Evolutionary conservation across 1,284 basidiomycete species (phyloP).

Genomic region (Ceratobasidium sp.): DNA sequence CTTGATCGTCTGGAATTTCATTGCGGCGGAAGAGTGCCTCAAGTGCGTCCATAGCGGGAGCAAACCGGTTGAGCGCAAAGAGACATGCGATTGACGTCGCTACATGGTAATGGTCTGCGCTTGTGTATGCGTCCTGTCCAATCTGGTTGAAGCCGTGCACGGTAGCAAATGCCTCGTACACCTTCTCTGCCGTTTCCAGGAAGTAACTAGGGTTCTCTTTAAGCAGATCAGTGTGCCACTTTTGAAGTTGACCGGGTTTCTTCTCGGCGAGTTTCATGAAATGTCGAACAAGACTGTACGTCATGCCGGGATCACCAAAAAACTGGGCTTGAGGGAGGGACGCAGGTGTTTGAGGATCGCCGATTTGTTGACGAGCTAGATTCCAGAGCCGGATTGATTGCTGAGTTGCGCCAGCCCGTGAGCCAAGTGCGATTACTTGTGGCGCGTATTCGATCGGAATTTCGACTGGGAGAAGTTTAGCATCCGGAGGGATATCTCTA

Average conservation of each 20-base stretch:
- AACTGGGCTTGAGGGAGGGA: slow-evolving; percentile 13
- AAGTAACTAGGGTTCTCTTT: neutral
- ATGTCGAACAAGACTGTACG: slow-evolving; percentile 19
- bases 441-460: slow-evolving; percentile 23
- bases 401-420: slow-evolving; percentile 16
- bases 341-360: neutral
- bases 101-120: slow-evolving; percentile 27
- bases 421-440: neutral
- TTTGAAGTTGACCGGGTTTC: neutral
- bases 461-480: neutral
- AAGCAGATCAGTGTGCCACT: slow-evolving; percentile 10
- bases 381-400: slow-evolving; percentile 13
- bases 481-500: neutral
- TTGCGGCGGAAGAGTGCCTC: slow-evolving; percentile 4
- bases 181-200: neutral
- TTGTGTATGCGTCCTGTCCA: neutral
- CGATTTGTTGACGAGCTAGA: neutral
- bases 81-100: slow-evolving; percentile 27
- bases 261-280: slow-evolving; percentile 30
- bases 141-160: slow-evolving; percentile 24
- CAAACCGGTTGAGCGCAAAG: slow-evolving; percentile 18
- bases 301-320: slow-evolving; percentile 18
- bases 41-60: slow-evolving; percentile 13
- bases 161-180: slow-evolving; percentile 18
- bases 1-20: slow-evolving; percentile 15